A percentile compares a stretch with the other conserved stretches of the same genome.
Evolutionary conservation across 768 basidiomycete species (phyloP).

Genomic region (Tricholoma saponaceum): DNA sequence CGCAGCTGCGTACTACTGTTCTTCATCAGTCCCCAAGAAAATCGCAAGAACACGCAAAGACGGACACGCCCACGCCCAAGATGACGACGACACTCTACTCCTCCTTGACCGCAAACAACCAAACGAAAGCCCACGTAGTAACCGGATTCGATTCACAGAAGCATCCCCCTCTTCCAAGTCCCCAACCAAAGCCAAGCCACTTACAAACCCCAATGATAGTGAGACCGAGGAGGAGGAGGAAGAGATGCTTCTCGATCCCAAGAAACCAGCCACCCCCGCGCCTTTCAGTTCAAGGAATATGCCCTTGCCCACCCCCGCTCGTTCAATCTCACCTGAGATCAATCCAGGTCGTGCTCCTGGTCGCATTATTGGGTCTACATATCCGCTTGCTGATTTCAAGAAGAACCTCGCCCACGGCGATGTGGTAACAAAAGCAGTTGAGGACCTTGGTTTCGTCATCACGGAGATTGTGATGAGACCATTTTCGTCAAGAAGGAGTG

Average conservation of each 20-base stretch:
- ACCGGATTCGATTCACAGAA: conserved; percentile 13
- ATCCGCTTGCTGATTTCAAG: conserved; percentile 75
- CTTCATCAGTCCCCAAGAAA: conserved; percentile 55
- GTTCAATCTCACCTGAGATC: conserved; percentile 38
- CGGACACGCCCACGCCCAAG: conserved; percentile 55
- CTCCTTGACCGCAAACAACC: conserved; percentile 47
- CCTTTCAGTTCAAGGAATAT: conserved; percentile 11
- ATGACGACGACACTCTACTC: conserved; percentile 50
- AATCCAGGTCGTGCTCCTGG: conserved; percentile 60
- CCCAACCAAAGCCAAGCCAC: conserved; percentile 25
- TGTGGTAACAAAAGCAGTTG: conserved; percentile 80
- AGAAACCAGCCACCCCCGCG: conserved; percentile 18
- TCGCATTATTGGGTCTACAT: conserved; percentile 69
- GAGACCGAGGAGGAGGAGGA: conserved; percentile 49
- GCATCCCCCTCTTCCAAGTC: conserved; percentile 12
- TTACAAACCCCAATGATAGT: conserved; percentile 34
- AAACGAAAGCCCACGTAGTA: conserved; percentile 9
- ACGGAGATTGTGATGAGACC: conserved; percentile 65
- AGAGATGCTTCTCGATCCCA: conserved; percentile 22
- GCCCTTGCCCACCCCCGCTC: conserved; percentile 51
- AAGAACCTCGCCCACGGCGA: conserved; percentile 69
- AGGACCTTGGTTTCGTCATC: conserved; percentile 71
- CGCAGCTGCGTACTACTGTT: not conserved
- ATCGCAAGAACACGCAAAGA: conserved; percentile 54
- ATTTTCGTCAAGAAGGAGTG: conserved; percentile 63